These are phyloP conservation scores for Phaseolus coccineus DNA, from an alignment of 331 rosid species.

Conservation along the genomic window DNA sequence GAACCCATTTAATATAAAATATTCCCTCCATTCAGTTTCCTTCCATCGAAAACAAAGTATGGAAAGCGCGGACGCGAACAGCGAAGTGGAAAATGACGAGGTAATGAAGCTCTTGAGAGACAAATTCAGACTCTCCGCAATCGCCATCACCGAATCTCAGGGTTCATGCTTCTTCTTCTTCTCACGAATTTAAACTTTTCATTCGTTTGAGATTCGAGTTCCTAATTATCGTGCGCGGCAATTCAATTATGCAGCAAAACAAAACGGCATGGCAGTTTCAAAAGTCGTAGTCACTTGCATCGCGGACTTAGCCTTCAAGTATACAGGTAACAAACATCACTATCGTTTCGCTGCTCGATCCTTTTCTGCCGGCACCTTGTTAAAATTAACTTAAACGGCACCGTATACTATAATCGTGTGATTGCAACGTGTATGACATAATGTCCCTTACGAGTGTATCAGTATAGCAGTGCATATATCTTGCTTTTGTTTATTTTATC, in stretches of 20 bases:
- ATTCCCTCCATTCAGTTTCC: constrained; percentile 39
- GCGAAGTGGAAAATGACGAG: constrained; percentile 50
- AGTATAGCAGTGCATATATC: background rate
- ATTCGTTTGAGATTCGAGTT: background rate
- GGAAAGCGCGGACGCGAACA: constrained; percentile 37
- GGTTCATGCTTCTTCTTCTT: constrained; percentile 50
- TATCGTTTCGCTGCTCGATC: background rate
- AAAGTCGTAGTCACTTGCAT: constrained; percentile 78
- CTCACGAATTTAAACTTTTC: background rate
- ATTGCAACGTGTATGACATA: constrained; percentile 29
- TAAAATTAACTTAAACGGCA: background rate
- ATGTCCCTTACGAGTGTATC: background rate
- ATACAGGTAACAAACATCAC: constrained; percentile 57
- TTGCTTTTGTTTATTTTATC: background rate
- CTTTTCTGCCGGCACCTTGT: background rate
- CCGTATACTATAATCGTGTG: background rate
- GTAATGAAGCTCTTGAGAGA: constrained; percentile 66
- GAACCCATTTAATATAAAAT: background rate
- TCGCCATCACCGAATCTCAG: constrained; percentile 77
- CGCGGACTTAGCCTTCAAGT: constrained; percentile 82
- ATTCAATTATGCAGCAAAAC: constrained; percentile 60
- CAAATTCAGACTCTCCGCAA: constrained; percentile 75
- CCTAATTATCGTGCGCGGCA: constrained; percentile 7
- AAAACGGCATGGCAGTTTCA: constrained; percentile 65
- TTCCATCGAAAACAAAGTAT: constrained; percentile 34